Conservation (phyloP, 345 rosid species). For the Dimocarpus longan region DNA sequence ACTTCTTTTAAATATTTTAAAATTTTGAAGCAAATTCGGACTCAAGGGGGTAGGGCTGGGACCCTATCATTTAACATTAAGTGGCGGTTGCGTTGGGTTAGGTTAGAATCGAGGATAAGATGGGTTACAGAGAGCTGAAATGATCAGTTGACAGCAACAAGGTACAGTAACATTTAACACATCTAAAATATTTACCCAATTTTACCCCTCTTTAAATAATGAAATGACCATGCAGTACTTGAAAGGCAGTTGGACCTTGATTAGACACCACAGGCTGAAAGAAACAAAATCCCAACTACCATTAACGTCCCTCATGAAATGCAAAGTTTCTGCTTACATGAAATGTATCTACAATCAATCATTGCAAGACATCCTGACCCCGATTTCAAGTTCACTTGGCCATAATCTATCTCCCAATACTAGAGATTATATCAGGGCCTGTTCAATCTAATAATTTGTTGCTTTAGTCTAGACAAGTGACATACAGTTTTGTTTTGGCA, state of each 20-base stretch:
- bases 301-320: neutral
- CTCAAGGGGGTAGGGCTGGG: too few relatives aligned
- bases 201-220: too few relatives aligned
- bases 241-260: neutral
- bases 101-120: too few relatives aligned
- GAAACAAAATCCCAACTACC: neutral
- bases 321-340: neutral
- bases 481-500: neutral
- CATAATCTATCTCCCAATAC: neutral
- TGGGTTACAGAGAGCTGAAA: too few relatives aligned
- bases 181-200: too few relatives aligned
- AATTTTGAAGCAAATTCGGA: too few relatives aligned
- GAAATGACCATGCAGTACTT: neutral
- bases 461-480: neutral
- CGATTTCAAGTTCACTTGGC: neutral
- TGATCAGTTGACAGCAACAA: too few relatives aligned
- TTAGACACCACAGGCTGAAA: neutral
- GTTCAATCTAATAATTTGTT: neutral
- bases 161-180: too few relatives aligned
- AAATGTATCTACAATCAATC: slow-evolving; percentile 19
- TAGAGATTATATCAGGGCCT: too few relatives aligned
- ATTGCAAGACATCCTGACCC: neutral
- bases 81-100: too few relatives aligned
- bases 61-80: too few relatives aligned
- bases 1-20: too few relatives aligned